Base-by-base conservation (phyloP, 257 asterid species). In the Cordia subcordata region DNA sequence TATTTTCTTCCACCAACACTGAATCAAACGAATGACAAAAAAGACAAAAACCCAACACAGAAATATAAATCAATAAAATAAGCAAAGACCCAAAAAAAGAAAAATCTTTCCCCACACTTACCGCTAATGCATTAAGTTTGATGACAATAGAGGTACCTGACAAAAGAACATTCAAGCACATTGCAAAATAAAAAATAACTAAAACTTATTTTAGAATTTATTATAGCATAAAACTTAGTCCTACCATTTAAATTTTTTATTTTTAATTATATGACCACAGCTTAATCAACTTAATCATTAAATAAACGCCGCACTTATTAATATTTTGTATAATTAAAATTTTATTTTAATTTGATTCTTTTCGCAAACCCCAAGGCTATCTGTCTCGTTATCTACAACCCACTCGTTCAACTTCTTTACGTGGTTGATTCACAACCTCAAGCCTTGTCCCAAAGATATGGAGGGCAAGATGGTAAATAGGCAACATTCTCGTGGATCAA, bases 371-470 rank as follows among this genome's bases (percentile, higher is more conserved):
- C 57, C n/a, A 38, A 46, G 47, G 2, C 47, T 11, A 42, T 42
- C 47, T 42, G 14, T 3, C 47, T 46, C 54, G 49, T 62, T 61
- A 22, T 64, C 67, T 52, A 39, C 55, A 35, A 64, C 15, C 32
- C 23, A 19, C 62, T 62, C 63, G 49, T 22, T 65, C 40, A 23
- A 46, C 60, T 8, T 35, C 54, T 46, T 38, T 35, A 77, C 83
- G 83, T 80, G 86, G 86, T 75, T 45, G 39, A 60, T 63, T 70
- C 69, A 47, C 62, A 62, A 68, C 86, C 86, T 74, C 90, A 81
- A 75, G 37, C 60, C 58, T 47, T 38, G 58, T 61, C 58, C 71
- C 71, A 8, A 57, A 53, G 39, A 12, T 15, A 5, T 37, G 49
- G 56, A n/a, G 60, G 58, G 19, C 53, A 67, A 64, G 64, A 64